Base-by-base conservation (phyloP, 495 filamentous ascomycete species). In the Paragyromitra xinjiangensis region DNA sequence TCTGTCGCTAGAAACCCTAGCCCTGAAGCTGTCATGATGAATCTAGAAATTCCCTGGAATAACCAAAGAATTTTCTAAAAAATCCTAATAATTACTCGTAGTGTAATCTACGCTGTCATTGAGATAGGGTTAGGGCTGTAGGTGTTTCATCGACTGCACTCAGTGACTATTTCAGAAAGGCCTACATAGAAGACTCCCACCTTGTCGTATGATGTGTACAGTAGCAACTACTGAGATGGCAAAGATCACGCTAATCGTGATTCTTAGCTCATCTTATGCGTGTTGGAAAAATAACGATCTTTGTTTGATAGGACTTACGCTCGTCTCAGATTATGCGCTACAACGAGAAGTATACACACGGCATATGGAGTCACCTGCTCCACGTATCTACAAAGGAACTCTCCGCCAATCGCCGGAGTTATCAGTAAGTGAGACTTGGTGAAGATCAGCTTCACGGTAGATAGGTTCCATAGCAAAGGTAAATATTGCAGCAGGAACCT, bases 181-280 rank as follows among this genome's bases (percentile, higher is more conserved):
- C 22, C 22, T 56, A 61, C 68, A 29, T 37, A 12, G 37, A 62
- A 16, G 11, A 34, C 37, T 6, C 26, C 58, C 39, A 37, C 53
- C 11, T 29, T 66, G 22, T 66, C 50, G 50, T 66, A 58, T 37
- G 64, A 58, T 61, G 44, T 50, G 34, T 69, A 40, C 19, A 58
- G 19, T 53, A 19, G 16, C 9, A 34, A 64, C n/a, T 63, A 61
- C 37, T 62, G 29, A 69, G 55, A 75, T 75, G 69, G 61, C 44
- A 26, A 66, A 51, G 66, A 70, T 71, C 73, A 62, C 71, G 73
- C 58, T 75, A 64, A 75, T 75, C 72, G 65, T 22, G 66, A 65
- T 65, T 77, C 51, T 24, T 59, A 14, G 50, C 71, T 73, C 74
- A 77, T 77, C 74, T 77, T 58, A 73, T 59, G 74, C 74, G 51